These are phyloP conservation scores for Anisodus acutangulus DNA, from an alignment of 257 asterid species.

Conservation along the genomic window DNA sequence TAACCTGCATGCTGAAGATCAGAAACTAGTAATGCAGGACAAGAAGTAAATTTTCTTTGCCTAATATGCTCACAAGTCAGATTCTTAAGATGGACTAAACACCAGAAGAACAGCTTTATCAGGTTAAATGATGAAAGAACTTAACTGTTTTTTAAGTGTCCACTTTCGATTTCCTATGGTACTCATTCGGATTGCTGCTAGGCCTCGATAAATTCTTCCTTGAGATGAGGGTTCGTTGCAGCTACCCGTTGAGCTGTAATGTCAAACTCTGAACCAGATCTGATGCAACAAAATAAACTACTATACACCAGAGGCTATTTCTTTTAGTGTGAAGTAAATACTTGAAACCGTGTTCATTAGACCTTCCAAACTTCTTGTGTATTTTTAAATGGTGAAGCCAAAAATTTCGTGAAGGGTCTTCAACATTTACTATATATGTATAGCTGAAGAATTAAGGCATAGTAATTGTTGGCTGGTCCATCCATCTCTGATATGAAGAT, in stretches of 20 bases:
- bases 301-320: not conserved
- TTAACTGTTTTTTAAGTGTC: slow-evolving; percentile 10
- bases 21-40: not conserved
- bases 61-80: not conserved
- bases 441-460: too few relatives aligned
- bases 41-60: not conserved
- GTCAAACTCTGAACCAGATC: slow-evolving; percentile 71
- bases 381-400: not conserved
- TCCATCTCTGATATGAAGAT: not conserved
- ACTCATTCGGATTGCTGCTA: slow-evolving; percentile 56
- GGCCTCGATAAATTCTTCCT: slow-evolving; percentile 69
- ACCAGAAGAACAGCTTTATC: not conserved
- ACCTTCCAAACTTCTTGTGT: not conserved
- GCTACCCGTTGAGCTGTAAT: slow-evolving; percentile 78
- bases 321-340: not conserved
- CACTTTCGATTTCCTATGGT: not conserved
- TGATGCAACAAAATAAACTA: slow-evolving; percentile 33
- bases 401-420: too few relatives aligned
- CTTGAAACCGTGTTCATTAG: not conserved
- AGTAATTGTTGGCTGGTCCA: too few relatives aligned
- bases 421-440: too few relatives aligned
- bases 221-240: slow-evolving; percentile 68
- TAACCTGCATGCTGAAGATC: not conserved
- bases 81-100: not conserved
- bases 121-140: not conserved